Conservation (phyloP, 805 yeast genomes). For the Citeromyces nyonsensis region DNA sequence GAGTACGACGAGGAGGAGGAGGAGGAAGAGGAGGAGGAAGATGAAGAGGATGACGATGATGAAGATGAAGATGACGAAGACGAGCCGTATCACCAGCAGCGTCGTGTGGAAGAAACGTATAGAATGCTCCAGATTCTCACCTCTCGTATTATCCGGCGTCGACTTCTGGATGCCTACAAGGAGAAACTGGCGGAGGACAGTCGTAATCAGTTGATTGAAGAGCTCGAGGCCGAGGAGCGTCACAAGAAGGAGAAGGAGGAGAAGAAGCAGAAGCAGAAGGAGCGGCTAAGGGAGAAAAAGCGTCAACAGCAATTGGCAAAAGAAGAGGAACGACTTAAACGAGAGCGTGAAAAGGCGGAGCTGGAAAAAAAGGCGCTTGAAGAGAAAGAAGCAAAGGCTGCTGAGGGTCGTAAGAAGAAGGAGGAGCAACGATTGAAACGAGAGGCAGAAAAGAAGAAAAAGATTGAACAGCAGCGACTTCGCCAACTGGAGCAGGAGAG, state of each 20-base stretch:
- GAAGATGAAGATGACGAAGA: slow-evolving; percentile 23
- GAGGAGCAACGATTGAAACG: slow-evolving; percentile 23
- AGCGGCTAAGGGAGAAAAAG: slow-evolving; percentile 59
- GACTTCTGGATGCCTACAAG: slow-evolving; percentile 62
- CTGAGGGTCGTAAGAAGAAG: slow-evolving; percentile 29
- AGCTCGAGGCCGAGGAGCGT: slow-evolving; percentile 53
- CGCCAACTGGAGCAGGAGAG: slow-evolving; percentile 17
- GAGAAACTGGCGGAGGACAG: slow-evolving; percentile 71
- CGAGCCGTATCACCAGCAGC: slow-evolving; percentile 38
- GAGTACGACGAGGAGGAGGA: slow-evolving; percentile 4
- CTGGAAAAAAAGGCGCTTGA: slow-evolving; percentile 22
- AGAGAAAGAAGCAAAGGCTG: slow-evolving; percentile 23
- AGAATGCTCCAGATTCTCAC: slow-evolving; percentile 69
- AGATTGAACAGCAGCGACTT: slow-evolving; percentile 19
- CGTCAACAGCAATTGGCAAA: slow-evolving; percentile 42
- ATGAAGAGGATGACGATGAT: slow-evolving; percentile 6
- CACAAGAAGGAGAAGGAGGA: slow-evolving; percentile 52
- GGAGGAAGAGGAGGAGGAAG: slow-evolving; percentile 5
- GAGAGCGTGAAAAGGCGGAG: slow-evolving; percentile 38
- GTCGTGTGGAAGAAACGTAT: slow-evolving; percentile 63
- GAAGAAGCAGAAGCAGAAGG: slow-evolving; percentile 48
- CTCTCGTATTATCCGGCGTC: slow-evolving; percentile 59
- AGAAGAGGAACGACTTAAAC: slow-evolving; percentile 42
- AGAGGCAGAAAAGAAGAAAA: slow-evolving; percentile 24
- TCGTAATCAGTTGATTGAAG: slow-evolving; percentile 43